phyloP scores from a whole-genome alignment of 2,329 filamentous ascomycete genomes.

The Colletotrichum sp. region DNA sequence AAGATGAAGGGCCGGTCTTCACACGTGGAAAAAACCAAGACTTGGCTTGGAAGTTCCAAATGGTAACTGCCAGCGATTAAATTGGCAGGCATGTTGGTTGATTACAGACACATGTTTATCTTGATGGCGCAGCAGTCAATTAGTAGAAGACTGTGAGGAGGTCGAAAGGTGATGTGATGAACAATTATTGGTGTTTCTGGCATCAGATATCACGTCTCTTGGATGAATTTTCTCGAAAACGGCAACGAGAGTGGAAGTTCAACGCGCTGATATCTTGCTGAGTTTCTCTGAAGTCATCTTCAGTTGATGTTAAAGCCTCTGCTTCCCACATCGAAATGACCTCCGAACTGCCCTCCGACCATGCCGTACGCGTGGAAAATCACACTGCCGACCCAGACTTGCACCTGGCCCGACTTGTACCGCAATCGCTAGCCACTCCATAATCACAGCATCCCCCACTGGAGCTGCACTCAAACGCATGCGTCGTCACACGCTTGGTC shows the following conservation, averaged over 20 bases:
- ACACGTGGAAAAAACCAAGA: background rate
- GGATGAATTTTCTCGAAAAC: background rate
- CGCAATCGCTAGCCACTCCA: constrained; percentile 22
- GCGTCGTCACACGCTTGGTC: constrained; percentile 22
- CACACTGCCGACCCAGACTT: background rate
- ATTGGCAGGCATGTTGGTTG: background rate
- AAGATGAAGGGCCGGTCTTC: background rate
- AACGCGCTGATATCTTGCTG: background rate
- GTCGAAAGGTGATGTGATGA: background rate
- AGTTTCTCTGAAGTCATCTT: background rate
- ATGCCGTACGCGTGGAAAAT: background rate
- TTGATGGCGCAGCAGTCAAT: background rate
- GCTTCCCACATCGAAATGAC: background rate
- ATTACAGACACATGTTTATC: background rate
- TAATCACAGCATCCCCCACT: constrained; percentile 26
- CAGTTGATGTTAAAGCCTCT: background rate
- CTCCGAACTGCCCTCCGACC: background rate
- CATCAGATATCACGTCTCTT: background rate
- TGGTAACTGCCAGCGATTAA: background rate
- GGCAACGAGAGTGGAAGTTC: background rate
- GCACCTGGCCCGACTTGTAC: constrained; percentile 6
- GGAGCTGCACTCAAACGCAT: constrained; percentile 26
- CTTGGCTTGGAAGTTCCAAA: background rate
- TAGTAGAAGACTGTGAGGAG: background rate
- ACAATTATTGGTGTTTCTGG: background rate